Conservation (phyloP, 306 rosid genomes). For the Vicia villosa region DNA sequence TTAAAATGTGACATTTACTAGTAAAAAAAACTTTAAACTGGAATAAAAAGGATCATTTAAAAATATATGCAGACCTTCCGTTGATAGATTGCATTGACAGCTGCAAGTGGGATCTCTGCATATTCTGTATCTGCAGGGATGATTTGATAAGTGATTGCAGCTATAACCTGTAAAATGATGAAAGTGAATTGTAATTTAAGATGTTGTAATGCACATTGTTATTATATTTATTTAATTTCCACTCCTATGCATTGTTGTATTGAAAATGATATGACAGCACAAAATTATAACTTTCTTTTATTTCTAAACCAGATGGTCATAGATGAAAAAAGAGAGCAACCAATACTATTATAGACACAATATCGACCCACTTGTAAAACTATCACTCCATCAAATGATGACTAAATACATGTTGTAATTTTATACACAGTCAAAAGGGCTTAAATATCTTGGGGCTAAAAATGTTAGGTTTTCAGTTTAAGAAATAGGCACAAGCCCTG, state of each 20-base stretch:
- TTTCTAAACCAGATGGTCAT: neutral
- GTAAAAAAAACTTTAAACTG: neutral
- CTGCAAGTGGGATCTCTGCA: slow-evolving; percentile 96
- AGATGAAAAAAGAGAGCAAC: too few species aligned
- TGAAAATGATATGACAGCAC: neutral
- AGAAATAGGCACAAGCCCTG: slow-evolving; percentile 2
- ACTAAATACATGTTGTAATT: slow-evolving; percentile 17
- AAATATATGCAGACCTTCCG: slow-evolving; percentile 58
- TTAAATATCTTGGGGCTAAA: neutral
- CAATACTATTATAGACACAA: neutral
- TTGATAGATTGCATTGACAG: slow-evolving; percentile 64
- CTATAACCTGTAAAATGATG: slow-evolving; percentile 61
- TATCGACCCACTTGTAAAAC: neutral
- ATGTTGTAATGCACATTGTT: neutral
- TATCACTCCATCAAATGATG: slow-evolving; percentile 9
- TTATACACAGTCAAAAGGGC: slow-evolving; percentile 12
- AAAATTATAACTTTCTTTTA: neutral
- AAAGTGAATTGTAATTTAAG: neutral
- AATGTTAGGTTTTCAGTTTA: neutral
- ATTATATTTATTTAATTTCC: slow-evolving; percentile 4
- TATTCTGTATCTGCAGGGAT: slow-evolving; percentile 83
- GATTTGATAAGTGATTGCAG: slow-evolving; percentile 85
- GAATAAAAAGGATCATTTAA: neutral
- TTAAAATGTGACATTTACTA: neutral
- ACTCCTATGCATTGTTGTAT: neutral